Base-by-base conservation (phyloP, 306 rosid genomes). In the Abrus pulchellus region DNA sequence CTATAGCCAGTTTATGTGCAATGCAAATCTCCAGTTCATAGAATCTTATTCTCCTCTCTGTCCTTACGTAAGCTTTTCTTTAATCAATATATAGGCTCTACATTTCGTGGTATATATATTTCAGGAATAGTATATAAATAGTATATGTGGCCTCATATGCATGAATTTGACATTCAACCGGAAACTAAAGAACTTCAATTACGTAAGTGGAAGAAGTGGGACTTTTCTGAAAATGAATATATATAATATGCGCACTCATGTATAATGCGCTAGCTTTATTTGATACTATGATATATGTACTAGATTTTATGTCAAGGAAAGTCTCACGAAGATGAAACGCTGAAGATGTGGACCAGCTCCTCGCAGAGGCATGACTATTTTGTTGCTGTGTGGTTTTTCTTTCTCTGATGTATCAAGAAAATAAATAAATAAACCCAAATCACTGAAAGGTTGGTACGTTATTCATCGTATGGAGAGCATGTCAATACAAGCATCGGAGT, bases 211-310 rank as follows among this genome's bases (percentile, higher is more conserved):
- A 65, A 65, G 71, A 65, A n/a, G 52, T 41, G 34, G 71, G n/a
- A 65, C n/a, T 65, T 40, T 14, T 2, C 7, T 14, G 52, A 67
- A 41, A 67, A 67, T 67, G 72, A 67, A 43, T 67, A 44, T 67
- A 9, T 67, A 38, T 41, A 66, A 66, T 67, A 67, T 67, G 72
- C 38, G 38, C 72, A 67, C 54, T 67, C 72, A 43, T 67, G 9
- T 41, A 67, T 67, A 67, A 67, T 67, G 72, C 38, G 38, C 14
- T 27, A 9, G 9, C 72, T 67, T 67, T 67, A 67, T 67, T 67
- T 41, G 43, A 67, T 67, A 67, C 72, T 67, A 66, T 34, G 43
- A 67, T 40, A 44, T 67, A 67, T 14, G 54, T 43, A 2, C 14
- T 20, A 64, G 54, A 43, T 43, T 44, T 65, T 43, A 67, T 40